These are phyloP conservation scores for Coniochaeta sp. DNA, from an alignment of 2,329 filamentous ascomycete species.

Conservation along the genomic window DNA sequence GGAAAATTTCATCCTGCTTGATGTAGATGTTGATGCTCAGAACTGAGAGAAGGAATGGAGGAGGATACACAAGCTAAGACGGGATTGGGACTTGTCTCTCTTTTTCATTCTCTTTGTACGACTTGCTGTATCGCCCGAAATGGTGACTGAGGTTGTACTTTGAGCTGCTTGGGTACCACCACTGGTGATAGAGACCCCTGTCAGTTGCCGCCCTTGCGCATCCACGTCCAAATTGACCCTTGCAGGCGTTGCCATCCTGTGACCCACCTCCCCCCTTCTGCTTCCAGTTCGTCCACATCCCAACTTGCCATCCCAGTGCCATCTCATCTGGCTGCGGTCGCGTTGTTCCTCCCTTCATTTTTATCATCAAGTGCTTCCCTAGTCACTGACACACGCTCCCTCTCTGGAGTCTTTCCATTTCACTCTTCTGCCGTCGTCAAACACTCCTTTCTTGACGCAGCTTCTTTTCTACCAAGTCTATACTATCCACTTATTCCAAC, in stretches of 20 bases:
- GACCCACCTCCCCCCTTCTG: not conserved
- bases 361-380: constrained; percentile 2
- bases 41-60: not conserved
- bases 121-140: not conserved
- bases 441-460: constrained; percentile 2
- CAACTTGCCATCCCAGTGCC: not conserved
- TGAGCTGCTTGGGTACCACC: too few relatives aligned
- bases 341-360: not conserved
- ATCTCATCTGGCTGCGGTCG: not conserved
- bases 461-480: not conserved
- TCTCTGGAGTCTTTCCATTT: not conserved
- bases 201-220: constrained; percentile 1
- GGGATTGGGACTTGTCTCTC: not conserved
- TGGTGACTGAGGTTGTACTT: not conserved
- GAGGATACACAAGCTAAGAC: not conserved
- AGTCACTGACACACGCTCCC: constrained; percentile 1
- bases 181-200: not conserved
- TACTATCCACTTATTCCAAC: not conserved
- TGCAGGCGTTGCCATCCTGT: not conserved
- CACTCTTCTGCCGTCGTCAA: not conserved
- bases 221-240: not conserved
- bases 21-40: not conserved
- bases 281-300: not conserved
- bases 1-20: not conserved
- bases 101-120: not conserved